Base-by-base conservation (phyloP, 106 monocot genomes). In the Narthecium ossifragum region DNA sequence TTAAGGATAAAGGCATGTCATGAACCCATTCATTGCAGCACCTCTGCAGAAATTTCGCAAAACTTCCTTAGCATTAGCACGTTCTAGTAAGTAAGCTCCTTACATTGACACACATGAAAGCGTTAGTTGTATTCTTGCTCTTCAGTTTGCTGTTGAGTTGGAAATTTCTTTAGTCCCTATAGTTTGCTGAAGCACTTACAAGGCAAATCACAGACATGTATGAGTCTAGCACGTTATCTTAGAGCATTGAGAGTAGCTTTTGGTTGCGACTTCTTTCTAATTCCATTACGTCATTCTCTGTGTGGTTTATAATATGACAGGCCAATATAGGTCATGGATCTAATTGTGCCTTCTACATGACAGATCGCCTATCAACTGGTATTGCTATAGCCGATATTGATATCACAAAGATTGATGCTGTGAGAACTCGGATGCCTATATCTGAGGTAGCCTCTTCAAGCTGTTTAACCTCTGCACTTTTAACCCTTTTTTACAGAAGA, bases 351-450 rank as follows among this genome's bases (percentile, higher is more conserved):
- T 55, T 28, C 15, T 29, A 30, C 55, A 15, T 32, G 60, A 26
- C 77, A 92, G 93, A 88, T 69, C 93, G 88, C 0, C 62, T 79
- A 14, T 70, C 82, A 11, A 88, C 88, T 3, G 88, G 93, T 41
- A 77, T 88, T 53, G 88, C 79, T 46, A 64, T 80, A 26, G 93
- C 93, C 27, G 88, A 93, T 27, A 77, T 93, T 55, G 79, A 93
- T 62, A 30, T 82, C 2, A 76, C 88, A 15, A 55, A 51, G 38
- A 70, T 85, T 39, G 85, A 88, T 52, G 40, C 81, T 52, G 81
- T 93, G 45, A 79, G 88, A 60, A 80, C 78, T 20, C 82, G 66
- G 68, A 93, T 93, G 82, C 93, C 88, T 21, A 82, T 93, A 27
- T 59, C 68, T 41, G 55, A 68, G 74, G 93, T 88, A 73, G 59